phyloP scores from a whole-genome alignment of 129 eudicot genomes.

The Flaveria robusta region DNA sequence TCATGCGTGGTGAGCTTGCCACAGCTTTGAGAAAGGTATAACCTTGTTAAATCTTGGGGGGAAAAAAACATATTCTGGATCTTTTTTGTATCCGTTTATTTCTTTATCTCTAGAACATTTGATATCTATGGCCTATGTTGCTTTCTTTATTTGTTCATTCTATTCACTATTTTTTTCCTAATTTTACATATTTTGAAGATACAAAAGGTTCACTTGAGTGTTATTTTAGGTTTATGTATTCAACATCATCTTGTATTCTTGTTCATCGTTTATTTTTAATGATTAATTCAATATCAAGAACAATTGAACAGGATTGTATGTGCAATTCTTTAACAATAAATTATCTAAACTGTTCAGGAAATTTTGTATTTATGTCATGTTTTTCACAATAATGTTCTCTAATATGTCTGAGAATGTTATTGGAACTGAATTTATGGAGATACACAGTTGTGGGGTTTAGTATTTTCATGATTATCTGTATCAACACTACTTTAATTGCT shows the following conservation, averaged over 20 bases:
- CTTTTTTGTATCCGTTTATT: background rate
- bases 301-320: constrained; percentile 6
- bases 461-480: background rate
- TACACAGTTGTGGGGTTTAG: background rate
- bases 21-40: constrained; percentile 93
- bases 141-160: background rate
- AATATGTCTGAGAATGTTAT: background rate
- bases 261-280: constrained; percentile 3
- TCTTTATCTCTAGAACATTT: background rate
- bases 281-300: constrained; percentile 5
- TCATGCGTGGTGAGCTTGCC: constrained; percentile 96
- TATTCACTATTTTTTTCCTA: background rate
- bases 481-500: background rate
- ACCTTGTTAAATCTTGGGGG: background rate
- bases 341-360: background rate
- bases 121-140: background rate
- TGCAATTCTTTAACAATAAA: background rate
- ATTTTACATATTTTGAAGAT: background rate
- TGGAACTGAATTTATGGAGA: background rate
- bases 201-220: too few relatives aligned
- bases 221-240: too few relatives aligned
- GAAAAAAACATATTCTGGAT: background rate
- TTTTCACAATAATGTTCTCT: background rate
- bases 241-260: constrained; percentile 14
- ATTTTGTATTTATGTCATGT: background rate